Evolutionary conservation across 108 stramenopile genomes (phyloP), one percentile per base, ranked within the genome.

Genomic region (Craspedostauros australis): DNA sequence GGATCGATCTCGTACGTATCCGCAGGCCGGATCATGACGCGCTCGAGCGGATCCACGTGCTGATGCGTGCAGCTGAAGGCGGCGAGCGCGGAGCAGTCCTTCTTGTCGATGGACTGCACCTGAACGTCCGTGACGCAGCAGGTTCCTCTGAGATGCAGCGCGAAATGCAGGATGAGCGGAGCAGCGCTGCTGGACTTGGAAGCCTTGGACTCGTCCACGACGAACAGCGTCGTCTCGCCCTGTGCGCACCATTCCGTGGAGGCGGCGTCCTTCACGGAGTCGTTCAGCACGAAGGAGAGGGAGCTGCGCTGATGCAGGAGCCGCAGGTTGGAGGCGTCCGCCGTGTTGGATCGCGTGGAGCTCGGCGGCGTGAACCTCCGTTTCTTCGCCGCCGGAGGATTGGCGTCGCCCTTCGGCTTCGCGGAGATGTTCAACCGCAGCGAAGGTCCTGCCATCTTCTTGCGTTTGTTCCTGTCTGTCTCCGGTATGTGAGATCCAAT

Each of bases 1-100:
- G 44, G 16, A 31, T 72, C 68, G 23, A 69, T 68, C 31, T 62
- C 63, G 47, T 61, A 73, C 4, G 64, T 53, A 25, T 48, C 39
- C 3, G 73, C 46, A 11, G 78, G 78, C 31, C 71, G 73, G 20
- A 70, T 40, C 33, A 79, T 53, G 7, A 79, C 73, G 34, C 57
- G 46, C 38, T 64, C 59, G 19, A 79, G 42, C 1, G 78, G 78
- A 68, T 79, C 78, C 3, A 60, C 34, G 42, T 71, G 69, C 26
- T 55, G 47, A 64, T 1, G 46, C 8, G 38, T 31, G n/a, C 49
- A 28, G 15, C 33, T 8, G 54, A 53, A 30, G 12, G 22, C 9
- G 3, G 55, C 21, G 20, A 42, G 15, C 24, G 32, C 11, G n/a
- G 21, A 11, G 26, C 27, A 39, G 21, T 6, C 45, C 2, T 15